phyloP scores from a whole-genome alignment of 148 eudicot genomes.

The Rhododendron ferrugineum region DNA sequence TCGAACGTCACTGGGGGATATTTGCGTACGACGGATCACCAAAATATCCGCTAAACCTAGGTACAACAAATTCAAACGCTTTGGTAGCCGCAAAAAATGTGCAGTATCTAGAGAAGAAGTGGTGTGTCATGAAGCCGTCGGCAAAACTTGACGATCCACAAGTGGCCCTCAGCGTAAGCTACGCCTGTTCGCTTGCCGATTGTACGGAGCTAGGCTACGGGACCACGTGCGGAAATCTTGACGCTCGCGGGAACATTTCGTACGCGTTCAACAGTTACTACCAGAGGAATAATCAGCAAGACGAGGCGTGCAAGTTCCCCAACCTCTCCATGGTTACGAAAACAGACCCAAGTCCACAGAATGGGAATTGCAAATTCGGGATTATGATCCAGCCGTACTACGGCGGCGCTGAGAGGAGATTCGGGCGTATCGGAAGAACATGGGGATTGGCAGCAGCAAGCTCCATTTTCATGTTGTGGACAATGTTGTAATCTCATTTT shows the following conservation, averaged over 20 bases:
- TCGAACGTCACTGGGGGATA: slow-evolving; percentile 94
- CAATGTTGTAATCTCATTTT: slow-evolving; percentile 12
- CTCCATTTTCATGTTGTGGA: slow-evolving; percentile 18
- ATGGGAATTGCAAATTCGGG: slow-evolving; percentile 47
- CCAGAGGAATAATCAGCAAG: slow-evolving; percentile 71
- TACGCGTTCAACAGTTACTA: slow-evolving; percentile 80
- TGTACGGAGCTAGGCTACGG: slow-evolving; percentile 86
- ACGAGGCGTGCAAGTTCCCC: slow-evolving; percentile 62
- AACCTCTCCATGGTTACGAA: slow-evolving; percentile 56
- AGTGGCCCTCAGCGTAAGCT: slow-evolving; percentile 63
- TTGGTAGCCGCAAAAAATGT: slow-evolving; percentile 51
- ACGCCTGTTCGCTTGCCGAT: slow-evolving; percentile 78
- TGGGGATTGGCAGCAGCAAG: slow-evolving; percentile 7
- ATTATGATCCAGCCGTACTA: slow-evolving; percentile 61
- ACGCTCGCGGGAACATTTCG: slow-evolving; percentile 64
- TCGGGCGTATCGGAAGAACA: slow-evolving; percentile 8
- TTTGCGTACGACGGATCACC: slow-evolving; percentile 64
- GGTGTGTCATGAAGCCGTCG: slow-evolving; percentile 74
- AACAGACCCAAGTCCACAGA: slow-evolving; percentile 64
- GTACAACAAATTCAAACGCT: slow-evolving; percentile 40
- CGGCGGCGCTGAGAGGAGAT: slow-evolving; percentile 24
- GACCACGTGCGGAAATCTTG: slow-evolving; percentile 62
- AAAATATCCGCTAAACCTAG: slow-evolving; percentile 60
- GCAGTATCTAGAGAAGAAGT: slow-evolving; percentile 43
- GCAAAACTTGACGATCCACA: slow-evolving; percentile 48